Evolutionary conservation across 2,329 filamentous ascomycete genomes (phyloP), one percentile per base, ranked within the genome.

Genomic region (Phaeophleospora eucalypticola): DNA sequence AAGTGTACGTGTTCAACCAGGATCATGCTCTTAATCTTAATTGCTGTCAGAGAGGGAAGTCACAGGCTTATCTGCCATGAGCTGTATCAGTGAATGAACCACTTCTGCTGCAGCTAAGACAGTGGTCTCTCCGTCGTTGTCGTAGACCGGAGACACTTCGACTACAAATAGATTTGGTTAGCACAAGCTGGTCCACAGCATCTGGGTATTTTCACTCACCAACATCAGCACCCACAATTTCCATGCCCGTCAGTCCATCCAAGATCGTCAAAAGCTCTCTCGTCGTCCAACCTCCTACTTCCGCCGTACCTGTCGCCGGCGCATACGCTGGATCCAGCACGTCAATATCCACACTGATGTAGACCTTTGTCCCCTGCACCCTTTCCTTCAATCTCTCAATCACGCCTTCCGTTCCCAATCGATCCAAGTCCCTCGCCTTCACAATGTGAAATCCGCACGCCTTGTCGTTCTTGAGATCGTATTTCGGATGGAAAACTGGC

Each of bases 271-370:
- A 63, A 18, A 83, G 63, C 56, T 83, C 80, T 32, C 80, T 71
- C 0, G 78, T 81, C 0, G 72, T 75, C 80, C 80, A 83, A 2
- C 80, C 80, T 37, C 80, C 80, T 1, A 78, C 77, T 58, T 83
- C 80, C 8, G 79, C 73, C 1, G 80, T 82, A 2, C 80, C 80
- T 0, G 80, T 82, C 7, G 71, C 77, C 66, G 56, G 60, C 68
- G 76, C 46, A 15, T 46, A 79, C 1, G 76, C 75, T 3, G 77
- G 76, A 59, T 79, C 77, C 14, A 80, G 60, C 1, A 79, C 76
- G 58, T 80, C 77, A 46, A 80, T 80, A 53, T 80, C 77, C 2
- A 80, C 75, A 14, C 4, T 73, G 38, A 80, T 76, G 53, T 80
- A 80, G 10, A 82, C 79, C 36, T 71, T 76, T 1, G 73, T 72